Evolutionary conservation across 1,139 yeast species (phyloP).

Genomic region (Yamadazyma sp.): DNA sequence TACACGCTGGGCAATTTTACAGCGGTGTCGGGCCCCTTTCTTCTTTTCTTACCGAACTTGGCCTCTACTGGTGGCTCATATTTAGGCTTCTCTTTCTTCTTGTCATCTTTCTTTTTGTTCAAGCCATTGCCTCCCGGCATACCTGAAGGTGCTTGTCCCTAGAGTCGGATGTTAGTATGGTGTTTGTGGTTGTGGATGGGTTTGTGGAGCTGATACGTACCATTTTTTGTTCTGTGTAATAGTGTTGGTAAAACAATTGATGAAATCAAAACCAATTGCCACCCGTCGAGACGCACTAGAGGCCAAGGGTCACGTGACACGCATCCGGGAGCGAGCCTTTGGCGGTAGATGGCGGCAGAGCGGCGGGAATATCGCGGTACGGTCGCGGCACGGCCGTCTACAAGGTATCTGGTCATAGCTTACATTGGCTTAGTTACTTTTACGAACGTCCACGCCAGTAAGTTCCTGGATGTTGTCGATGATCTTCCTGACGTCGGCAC

Average conservation of each 20-base stretch:
- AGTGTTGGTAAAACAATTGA: not conserved
- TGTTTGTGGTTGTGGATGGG: not conserved
- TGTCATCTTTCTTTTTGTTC: constrained; percentile 72
- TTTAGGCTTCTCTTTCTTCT: constrained; percentile 85
- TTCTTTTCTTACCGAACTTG: constrained; percentile 84
- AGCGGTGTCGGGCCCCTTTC: constrained; percentile 89
- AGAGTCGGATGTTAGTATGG: constrained; percentile 13
- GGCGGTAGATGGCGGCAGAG: not conserved
- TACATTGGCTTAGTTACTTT: not conserved
- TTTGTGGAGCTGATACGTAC: not conserved
- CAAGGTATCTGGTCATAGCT: too few relatives aligned
- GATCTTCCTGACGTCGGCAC: constrained; percentile 46
- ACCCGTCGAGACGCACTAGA: not conserved
- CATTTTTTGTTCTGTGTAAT: not conserved
- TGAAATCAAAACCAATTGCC: not conserved
- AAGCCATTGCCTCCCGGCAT: constrained; percentile 56
- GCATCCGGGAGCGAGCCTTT: too few relatives aligned
- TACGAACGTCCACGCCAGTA: constrained; percentile 12
- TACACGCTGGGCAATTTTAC: constrained; percentile 85
- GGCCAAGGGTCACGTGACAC: not conserved
- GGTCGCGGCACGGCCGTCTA: too few relatives aligned
- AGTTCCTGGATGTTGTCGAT: constrained; percentile 11
- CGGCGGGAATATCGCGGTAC: not conserved
- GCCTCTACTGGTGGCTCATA: constrained; percentile 99
- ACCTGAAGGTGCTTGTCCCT: constrained; percentile 85